Base-by-base conservation (phyloP, 2,329 filamentous ascomycete genomes). In the Cryphonectria radicalis region DNA sequence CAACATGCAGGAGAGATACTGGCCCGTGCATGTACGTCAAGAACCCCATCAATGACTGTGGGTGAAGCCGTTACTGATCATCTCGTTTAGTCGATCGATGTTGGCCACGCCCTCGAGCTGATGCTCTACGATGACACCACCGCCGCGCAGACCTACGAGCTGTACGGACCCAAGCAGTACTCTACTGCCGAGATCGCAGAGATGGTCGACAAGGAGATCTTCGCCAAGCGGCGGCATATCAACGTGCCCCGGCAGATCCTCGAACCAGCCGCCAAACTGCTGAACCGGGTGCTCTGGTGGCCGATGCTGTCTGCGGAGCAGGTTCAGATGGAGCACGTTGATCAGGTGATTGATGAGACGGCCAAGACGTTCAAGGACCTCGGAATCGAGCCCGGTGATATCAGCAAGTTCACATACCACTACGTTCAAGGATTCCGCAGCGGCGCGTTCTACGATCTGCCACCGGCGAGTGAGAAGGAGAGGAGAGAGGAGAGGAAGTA, bases 321-420 rank as follows among this genome's bases (percentile, higher is more conserved):
- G 81, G 87, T 99, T 17, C 94, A 98, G 86, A 88, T 92, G 74
- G 95, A 99, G 82, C 97, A 95, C 82, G 89, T 97, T 77, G 93
- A 99, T 82, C 96, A 99, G 82, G 85, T 89, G 76, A 97, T 99
- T 79, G 96, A 99, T 81, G 90, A 90, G 72, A 90, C 87, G 46
- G 96, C 96, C 75, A 98, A 98, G 89, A 98, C 96, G 1, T 97
- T 98, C 85, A 93, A 93, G 82, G 95, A 98, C 79, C 87, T 99
- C 63, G 93, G 90, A 73, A 97, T 99, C 75, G 92, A 94, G 82
- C 93, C 95, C 42, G 92, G 90, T 63, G 95, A 98, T 74, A 89
- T 98, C 77, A 91, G 89, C 81, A 91, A 93, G 81, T 90, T 94
- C 81, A 97, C 94, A 75, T 98, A 95, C 83, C 92, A 97, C 82